Conservation (phyloP, 495 filamentous ascomycete genomes). For the Penicillium atrosanguineum region DNA sequence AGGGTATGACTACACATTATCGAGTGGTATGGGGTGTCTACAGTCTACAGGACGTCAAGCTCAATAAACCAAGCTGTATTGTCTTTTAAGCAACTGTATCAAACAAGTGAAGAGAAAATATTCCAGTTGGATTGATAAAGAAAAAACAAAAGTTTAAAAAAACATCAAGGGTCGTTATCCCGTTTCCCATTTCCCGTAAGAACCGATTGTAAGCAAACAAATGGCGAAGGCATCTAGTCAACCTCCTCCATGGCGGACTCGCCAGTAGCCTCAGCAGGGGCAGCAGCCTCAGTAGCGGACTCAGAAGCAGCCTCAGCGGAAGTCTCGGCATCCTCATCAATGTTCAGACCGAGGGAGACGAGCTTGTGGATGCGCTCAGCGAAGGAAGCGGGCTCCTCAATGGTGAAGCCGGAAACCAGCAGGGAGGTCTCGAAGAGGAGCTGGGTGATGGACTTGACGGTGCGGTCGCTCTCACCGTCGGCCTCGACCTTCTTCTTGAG, state of each 20-base stretch:
- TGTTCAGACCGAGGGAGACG: conserved; percentile 90
- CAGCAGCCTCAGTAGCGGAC: conserved; percentile 60
- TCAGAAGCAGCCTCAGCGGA: conserved; percentile 60
- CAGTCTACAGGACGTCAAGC: neutral
- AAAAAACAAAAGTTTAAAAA: conserved; percentile 15
- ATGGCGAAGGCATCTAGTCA: conserved; percentile 50
- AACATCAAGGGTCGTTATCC: conserved; percentile 33
- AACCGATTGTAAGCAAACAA: conserved; percentile 22
- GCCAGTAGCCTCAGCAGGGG: conserved; percentile 55
- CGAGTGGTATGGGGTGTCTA: neutral
- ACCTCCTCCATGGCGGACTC: conserved; percentile 76
- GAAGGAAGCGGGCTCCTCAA: conserved; percentile 96
- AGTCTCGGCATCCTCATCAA: conserved; percentile 86
- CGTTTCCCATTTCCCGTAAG: conserved; percentile 37
- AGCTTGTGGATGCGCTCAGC: conserved; percentile 99
- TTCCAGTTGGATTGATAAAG: conserved; percentile 13
- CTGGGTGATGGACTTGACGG: conserved; percentile 97
- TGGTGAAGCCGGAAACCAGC: conserved; percentile 97
- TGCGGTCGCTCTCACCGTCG: conserved; percentile 96
- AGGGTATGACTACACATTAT: too few species aligned
- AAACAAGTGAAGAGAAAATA: conserved; percentile 4
- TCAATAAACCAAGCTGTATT: neutral
- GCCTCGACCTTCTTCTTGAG: conserved; percentile 97
- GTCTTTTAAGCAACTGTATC: neutral
- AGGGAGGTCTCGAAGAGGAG: conserved; percentile 98